phyloP scores from a whole-genome alignment of 2,329 filamentous ascomycete species.

The Cryoendolithus antarcticus region DNA sequence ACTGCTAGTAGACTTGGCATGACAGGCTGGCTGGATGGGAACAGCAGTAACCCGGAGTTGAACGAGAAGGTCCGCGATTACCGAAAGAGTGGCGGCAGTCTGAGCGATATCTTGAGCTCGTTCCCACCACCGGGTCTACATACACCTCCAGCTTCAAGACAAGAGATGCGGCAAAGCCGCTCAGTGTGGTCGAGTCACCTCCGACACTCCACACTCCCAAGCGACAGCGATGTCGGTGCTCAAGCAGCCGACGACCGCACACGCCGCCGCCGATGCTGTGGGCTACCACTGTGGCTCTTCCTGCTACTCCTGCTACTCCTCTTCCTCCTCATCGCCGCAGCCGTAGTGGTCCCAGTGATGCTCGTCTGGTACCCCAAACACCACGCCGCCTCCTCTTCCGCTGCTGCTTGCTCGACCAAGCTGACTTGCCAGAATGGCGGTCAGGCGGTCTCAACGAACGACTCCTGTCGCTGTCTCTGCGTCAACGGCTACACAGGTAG shows the following conservation, averaged over 20 bases:
- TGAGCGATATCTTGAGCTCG: conserved; percentile 53
- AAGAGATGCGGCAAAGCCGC: conserved; percentile 3
- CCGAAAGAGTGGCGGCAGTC: conserved; percentile 37
- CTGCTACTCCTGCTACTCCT: conserved; percentile 53
- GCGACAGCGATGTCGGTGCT: conserved; percentile 17
- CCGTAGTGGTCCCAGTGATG: conserved; percentile 64
- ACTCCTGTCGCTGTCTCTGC: conserved; percentile 72
- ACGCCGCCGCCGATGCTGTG: conserved; percentile 56
- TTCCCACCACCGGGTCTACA: conserved; percentile 45
- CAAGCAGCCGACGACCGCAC: neutral
- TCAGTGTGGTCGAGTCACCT: conserved; percentile 6
- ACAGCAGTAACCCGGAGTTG: conserved; percentile 12
- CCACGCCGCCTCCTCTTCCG: conserved; percentile 18
- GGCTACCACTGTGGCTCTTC: conserved; percentile 70
- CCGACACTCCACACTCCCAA: conserved; percentile 14
- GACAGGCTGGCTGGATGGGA: conserved; percentile 29
- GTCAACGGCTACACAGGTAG: conserved; percentile 70
- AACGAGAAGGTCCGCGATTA: conserved; percentile 16
- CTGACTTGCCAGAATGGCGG: conserved; percentile 70
- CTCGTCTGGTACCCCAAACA: conserved; percentile 47
- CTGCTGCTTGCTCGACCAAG: conserved; percentile 42
- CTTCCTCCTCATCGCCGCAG: conserved; percentile 63
- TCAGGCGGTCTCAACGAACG: conserved; percentile 53
- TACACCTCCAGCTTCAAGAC: neutral
- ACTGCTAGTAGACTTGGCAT: conserved; percentile 48